Percentiles rank a stretch among this genome's conserved stretches.
Evolutionary conservation across 495 filamentous ascomycete species (phyloP).

Genomic region (Daldinia concentrica): DNA sequence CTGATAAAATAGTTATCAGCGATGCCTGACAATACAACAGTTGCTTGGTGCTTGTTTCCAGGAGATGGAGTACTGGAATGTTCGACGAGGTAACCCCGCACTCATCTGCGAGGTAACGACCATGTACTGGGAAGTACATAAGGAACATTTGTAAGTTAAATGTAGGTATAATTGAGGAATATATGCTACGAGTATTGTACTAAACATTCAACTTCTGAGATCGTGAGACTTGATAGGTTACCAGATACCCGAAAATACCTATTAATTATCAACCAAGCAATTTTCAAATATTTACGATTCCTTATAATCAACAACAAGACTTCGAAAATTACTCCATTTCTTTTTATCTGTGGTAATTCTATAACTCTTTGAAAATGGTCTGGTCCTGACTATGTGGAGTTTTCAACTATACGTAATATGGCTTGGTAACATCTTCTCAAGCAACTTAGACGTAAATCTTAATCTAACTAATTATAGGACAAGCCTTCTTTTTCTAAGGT

Average conservation of each 20-base stretch:
- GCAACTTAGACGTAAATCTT: background rate
- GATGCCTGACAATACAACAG: background rate
- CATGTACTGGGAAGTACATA: background rate
- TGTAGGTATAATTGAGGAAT: no score
- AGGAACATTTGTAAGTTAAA: background rate
- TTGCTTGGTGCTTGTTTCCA: background rate
- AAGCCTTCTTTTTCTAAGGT: background rate
- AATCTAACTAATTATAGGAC: constrained; percentile 15
- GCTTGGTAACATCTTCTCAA: background rate
- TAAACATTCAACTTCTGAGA: no score
- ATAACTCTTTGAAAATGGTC: background rate
- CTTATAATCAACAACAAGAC: no score
- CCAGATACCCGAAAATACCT: no score
- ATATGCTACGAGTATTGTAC: no score
- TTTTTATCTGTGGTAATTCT: background rate
- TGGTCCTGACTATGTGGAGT: background rate
- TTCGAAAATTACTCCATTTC: no score
- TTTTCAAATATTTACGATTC: no score
- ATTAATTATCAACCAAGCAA: no score
- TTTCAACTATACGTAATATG: background rate
- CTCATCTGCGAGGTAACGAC: background rate
- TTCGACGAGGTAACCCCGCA: background rate
- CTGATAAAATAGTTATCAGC: background rate
- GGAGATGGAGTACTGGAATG: no score
- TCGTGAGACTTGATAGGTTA: no score